These are phyloP conservation scores for Nepenthes alata DNA, from an alignment of 179 eudicot genomes.

Conservation along the genomic window DNA sequence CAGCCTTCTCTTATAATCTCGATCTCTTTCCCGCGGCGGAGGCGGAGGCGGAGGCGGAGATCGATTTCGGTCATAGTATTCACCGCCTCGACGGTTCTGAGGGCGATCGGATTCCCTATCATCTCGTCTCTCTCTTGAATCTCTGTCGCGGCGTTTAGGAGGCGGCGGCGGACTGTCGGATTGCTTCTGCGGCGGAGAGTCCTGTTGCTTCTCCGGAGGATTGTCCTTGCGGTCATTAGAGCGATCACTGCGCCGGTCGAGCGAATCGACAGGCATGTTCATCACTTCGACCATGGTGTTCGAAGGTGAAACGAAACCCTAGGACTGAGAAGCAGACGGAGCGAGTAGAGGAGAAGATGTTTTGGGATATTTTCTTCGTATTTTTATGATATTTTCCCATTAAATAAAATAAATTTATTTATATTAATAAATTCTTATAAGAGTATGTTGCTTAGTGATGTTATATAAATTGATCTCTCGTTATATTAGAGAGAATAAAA, in stretches of 20 bases:
- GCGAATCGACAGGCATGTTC: conserved; percentile 41
- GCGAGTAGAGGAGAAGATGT: too few relatives aligned
- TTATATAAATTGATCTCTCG: too few relatives aligned
- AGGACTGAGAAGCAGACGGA: not conserved
- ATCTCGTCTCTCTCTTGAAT: conserved; percentile 53
- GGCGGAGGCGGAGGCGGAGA: conserved; percentile 25
- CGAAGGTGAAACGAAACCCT: conserved; percentile 19
- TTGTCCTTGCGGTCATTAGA: conserved; percentile 14
- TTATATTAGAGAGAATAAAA: too few relatives aligned
- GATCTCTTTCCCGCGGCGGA: conserved; percentile 23
- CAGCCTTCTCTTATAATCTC: conserved; percentile 38
- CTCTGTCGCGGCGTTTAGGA: conserved; percentile 54
- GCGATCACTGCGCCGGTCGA: conserved; percentile 28
- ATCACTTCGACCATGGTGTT: conserved; percentile 66
- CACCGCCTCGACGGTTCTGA: conserved; percentile 33
- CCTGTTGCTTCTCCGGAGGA: conserved; percentile 10
- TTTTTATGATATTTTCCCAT: too few relatives aligned
- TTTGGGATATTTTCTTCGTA: too few relatives aligned
- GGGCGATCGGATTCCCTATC: conserved; percentile 57
- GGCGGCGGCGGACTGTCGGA: conserved; percentile 33
- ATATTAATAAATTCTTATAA: too few relatives aligned
- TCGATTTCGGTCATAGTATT: conserved; percentile 37
- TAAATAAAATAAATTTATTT: too few relatives aligned
- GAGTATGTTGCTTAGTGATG: too few relatives aligned
- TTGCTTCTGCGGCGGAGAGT: conserved; percentile 9